Evolutionary conservation across 2,329 filamentous ascomycete species (phyloP).

Genomic region (Stylonectria norvegica): DNA sequence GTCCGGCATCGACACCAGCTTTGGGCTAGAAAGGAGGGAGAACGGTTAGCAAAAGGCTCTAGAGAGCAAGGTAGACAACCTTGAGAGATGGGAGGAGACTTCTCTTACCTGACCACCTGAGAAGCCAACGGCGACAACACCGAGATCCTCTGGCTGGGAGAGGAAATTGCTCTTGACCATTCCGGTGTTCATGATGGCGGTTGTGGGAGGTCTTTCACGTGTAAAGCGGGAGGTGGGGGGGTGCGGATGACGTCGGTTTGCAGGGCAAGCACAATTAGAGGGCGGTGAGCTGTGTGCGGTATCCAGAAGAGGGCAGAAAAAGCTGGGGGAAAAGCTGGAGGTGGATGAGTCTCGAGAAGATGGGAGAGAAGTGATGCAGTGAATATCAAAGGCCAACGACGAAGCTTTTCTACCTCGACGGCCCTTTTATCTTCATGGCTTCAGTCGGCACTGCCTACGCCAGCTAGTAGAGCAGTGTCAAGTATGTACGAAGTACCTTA

Average conservation of each 20-base stretch:
- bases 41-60: background rate
- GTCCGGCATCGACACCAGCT: slow-evolving; percentile 85
- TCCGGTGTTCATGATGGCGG: slow-evolving; percentile 47
- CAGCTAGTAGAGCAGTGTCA: too few relatives aligned
- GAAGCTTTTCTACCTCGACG: background rate
- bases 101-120: slow-evolving; percentile 83
- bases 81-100: slow-evolving; percentile 1
- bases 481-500: too few relatives aligned
- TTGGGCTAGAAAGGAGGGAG: slow-evolving; percentile 57
- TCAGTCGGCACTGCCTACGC: slow-evolving; percentile 1
- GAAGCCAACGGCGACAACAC: slow-evolving; percentile 92
- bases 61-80: background rate
- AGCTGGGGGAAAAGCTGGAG: background rate
- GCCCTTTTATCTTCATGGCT: slow-evolving; percentile 1
- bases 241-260: slow-evolving; percentile 21
- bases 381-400: background rate
- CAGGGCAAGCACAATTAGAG: slow-evolving; percentile 8
- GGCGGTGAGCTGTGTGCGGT: too few relatives aligned
- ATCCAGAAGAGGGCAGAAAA: too few relatives aligned
- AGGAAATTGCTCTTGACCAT: slow-evolving; percentile 71
- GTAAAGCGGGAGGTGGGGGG: slow-evolving; percentile 17
- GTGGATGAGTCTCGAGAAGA: background rate
- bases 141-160: slow-evolving; percentile 72
- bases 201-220: slow-evolving; percentile 11
- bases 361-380: background rate